Evolutionary conservation across 176 grass and related monocot genomes (phyloP).

Genomic region (Aegilops tauschii): DNA sequence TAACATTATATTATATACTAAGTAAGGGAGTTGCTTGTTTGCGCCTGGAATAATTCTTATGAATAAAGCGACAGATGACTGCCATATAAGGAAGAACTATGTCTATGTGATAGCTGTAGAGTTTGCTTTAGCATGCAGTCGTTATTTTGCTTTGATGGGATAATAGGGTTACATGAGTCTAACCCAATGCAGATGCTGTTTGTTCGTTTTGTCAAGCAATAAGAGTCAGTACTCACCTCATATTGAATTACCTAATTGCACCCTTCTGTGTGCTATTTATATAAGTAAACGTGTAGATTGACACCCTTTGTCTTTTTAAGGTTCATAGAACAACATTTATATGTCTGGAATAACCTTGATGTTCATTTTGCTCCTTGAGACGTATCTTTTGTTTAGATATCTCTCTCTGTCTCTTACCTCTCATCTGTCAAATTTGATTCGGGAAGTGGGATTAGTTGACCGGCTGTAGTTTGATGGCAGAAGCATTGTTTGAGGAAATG

Average conservation of each 20-base stretch:
- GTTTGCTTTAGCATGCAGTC: background rate
- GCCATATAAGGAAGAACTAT: background rate
- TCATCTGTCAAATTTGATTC: background rate
- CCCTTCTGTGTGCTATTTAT: background rate
- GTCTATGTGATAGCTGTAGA: background rate
- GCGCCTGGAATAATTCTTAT: background rate
- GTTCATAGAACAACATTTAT: background rate
- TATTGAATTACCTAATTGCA: background rate
- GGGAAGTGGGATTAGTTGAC: background rate
- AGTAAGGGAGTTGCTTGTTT: background rate
- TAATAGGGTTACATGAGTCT: background rate
- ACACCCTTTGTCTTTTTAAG: background rate
- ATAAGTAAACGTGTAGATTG: background rate
- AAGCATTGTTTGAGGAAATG: slow-evolving; percentile 10
- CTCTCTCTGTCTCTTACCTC: background rate
- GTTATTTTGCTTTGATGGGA: background rate
- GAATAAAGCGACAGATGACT: background rate
- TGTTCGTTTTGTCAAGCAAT: background rate
- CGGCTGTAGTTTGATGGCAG: background rate
- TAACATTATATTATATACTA: background rate
- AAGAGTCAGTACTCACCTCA: background rate
- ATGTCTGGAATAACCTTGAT: background rate
- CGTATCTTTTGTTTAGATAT: background rate
- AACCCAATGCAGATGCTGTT: background rate
- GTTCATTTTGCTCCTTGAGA: background rate